Evolutionary conservation across 2,329 filamentous ascomycete species (phyloP), one percentile per base, ranked within the genome.

Genomic region (Calonectria multiphialidica): DNA sequence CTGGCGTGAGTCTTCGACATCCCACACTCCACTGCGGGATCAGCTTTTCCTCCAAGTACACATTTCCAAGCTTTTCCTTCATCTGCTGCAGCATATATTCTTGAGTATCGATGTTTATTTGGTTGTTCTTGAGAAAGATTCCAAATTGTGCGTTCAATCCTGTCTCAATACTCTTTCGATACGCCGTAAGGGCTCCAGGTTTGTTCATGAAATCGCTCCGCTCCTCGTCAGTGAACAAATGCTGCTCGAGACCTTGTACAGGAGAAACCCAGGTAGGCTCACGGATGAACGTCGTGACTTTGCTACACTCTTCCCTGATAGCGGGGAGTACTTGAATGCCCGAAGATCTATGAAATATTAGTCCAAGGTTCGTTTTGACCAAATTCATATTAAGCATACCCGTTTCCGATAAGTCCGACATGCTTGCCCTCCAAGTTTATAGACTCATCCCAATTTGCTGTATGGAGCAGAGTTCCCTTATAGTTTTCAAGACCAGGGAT

Each of bases 231-330:
- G 80, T 81, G 77, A 85, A 88, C 62, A 84, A 69, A 69, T 86
- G 82, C 71, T 87, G 81, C 70, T 87, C 82, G 25, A 87, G 78
- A n/a, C 84, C 82, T 74, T 81, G 78, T 5, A 81, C 78, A 2
- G 87, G 87, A 3, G 86, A 85, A 2, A 89, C 84, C 87, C 87
- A 90, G 0, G 87, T 86, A 1, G 86, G 86, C 16, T 87, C 85
- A 9, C 88, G 84, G 62, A 90, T 87, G 72, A 89, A 89, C 13
- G 86, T 87, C 2, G 83, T 87, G 8, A 88, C 82, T 45, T 86
- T 84, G 9, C 83, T 79, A 57, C 85, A 86, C 37, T 82, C 77
- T 3, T 76, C 74, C 12, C 76, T 75, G n/a, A 90, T 85, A 35
- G 86, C 84, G 1, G 87, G 87, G 6, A 88, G 83, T 3, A 88